phyloP scores from a whole-genome alignment of 768 basidiomycete genomes.

The Lentinula sp. region DNA sequence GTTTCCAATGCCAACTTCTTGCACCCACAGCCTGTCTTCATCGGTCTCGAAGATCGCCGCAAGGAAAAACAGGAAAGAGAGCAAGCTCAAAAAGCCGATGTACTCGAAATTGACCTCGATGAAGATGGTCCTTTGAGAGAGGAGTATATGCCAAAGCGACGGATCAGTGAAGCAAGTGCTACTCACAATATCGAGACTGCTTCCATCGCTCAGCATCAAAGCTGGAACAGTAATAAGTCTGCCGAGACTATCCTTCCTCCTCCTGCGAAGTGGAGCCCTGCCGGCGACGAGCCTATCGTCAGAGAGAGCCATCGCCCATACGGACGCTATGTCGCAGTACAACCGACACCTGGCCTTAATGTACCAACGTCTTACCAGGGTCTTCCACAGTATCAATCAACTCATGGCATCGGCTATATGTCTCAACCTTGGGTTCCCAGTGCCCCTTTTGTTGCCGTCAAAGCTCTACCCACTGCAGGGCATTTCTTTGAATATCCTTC shows the following conservation, averaged over 20 bases:
- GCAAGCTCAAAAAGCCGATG: slow-evolving; percentile 34
- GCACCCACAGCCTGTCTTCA: slow-evolving; percentile 60
- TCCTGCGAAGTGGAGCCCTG: slow-evolving; percentile 78
- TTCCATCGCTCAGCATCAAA: slow-evolving; percentile 5
- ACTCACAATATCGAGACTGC: slow-evolving; percentile 15
- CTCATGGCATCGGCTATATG: slow-evolving; percentile 25
- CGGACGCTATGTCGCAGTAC: slow-evolving; percentile 62
- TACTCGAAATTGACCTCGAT: slow-evolving; percentile 72
- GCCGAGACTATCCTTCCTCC: slow-evolving; percentile 47
- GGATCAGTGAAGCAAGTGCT: slow-evolving; percentile 32
- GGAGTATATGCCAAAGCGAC: slow-evolving; percentile 73
- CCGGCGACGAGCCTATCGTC: slow-evolving; percentile 69
- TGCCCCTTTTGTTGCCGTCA: slow-evolving; percentile 26
- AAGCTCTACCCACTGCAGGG: slow-evolving; percentile 25
- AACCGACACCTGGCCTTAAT: slow-evolving; percentile 34
- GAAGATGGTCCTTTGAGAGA: slow-evolving; percentile 79
- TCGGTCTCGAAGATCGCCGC: slow-evolving; percentile 63
- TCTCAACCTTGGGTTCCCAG: slow-evolving; percentile 34
- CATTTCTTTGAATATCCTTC: slow-evolving; percentile 30
- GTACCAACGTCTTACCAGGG: slow-evolving; percentile 26
- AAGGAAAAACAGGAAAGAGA: slow-evolving; percentile 45
- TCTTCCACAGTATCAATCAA: slow-evolving; percentile 24
- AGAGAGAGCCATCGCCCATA: slow-evolving; percentile 44
- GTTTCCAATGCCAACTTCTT: slow-evolving; percentile 20
- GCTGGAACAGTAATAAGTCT: slow-evolving; percentile 15